These are phyloP conservation scores for Rhizopus microsporus DNA, from an alignment of 371 early-diverging fungal genomes.

Conservation along the genomic window DNA sequence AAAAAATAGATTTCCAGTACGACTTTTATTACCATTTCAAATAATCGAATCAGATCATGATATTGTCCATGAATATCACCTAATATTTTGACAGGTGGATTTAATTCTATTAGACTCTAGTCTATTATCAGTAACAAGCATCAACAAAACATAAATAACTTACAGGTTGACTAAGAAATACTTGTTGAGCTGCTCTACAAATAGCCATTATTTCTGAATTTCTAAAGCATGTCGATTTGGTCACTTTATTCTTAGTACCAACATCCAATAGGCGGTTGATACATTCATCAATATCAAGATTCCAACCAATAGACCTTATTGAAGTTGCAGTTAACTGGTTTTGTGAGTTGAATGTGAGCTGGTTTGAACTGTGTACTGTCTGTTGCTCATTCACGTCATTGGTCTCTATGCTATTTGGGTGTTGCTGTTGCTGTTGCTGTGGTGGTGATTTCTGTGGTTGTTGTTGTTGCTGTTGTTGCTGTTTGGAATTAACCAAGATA, in stretches of 20 bases:
- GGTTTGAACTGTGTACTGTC: constrained; percentile 19
- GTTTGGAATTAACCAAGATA: constrained; percentile 40
- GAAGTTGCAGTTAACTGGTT: constrained; percentile 52
- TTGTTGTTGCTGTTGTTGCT: constrained; percentile 1
- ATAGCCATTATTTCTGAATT: constrained; percentile 91
- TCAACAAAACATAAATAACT: constrained; percentile 3
- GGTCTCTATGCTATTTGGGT: constrained; percentile 5
- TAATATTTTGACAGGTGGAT: constrained; percentile 93
- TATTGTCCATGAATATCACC: constrained; percentile 97
- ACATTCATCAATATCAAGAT: constrained; percentile 84
- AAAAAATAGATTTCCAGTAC: constrained; percentile 25
- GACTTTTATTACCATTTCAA: constrained; percentile 85
- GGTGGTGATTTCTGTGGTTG: constrained; percentile 1
- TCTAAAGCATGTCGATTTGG: constrained; percentile 74
- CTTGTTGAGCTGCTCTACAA: constrained; percentile 86
- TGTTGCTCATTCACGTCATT: constrained; percentile 3
- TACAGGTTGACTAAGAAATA: constrained; percentile 90
- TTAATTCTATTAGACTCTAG: constrained; percentile 86
- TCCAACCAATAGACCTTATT: constrained; percentile 46
- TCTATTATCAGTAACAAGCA: background rate
- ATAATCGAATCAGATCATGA: constrained; percentile 87
- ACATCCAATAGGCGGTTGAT: constrained; percentile 80
- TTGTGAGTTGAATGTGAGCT: constrained; percentile 38
- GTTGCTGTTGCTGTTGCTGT: background rate
- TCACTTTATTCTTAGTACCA: constrained; percentile 70